Evolutionary conservation across 495 filamentous ascomycete species (phyloP).

Genomic region (Pseudoneurospora amorphoporcata): DNA sequence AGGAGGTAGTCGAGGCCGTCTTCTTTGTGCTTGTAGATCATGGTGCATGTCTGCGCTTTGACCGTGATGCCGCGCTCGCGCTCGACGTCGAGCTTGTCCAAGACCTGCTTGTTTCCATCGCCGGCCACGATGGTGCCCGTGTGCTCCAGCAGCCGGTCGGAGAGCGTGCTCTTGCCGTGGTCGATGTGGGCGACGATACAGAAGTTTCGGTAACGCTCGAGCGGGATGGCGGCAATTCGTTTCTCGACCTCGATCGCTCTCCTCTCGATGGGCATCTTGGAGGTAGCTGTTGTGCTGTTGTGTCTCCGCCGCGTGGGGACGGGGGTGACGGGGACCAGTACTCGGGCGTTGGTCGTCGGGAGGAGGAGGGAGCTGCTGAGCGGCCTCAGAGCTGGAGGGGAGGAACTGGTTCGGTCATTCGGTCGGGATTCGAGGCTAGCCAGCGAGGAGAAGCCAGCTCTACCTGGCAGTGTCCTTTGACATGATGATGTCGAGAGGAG

Average conservation of each 20-base stretch:
- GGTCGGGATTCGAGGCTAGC: background rate
- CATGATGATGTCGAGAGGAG: background rate
- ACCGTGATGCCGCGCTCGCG: conserved; percentile 94
- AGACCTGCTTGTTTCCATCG: conserved; percentile 84
- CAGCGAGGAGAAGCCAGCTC: background rate
- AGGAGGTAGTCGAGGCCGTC: conserved; percentile 81
- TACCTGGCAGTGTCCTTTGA: background rate
- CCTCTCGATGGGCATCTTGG: conserved; percentile 6
- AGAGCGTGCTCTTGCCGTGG: conserved; percentile 94
- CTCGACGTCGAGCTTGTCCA: conserved; percentile 96
- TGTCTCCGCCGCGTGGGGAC: background rate
- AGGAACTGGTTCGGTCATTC: background rate
- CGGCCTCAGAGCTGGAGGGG: background rate
- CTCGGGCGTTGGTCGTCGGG: background rate
- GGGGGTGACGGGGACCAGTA: background rate
- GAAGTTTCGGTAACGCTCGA: conserved; percentile 90
- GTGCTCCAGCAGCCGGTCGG: conserved; percentile 82
- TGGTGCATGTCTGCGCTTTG: conserved; percentile 96
- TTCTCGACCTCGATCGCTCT: conserved; percentile 51
- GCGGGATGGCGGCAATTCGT: conserved; percentile 77
- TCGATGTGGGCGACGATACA: conserved; percentile 99
- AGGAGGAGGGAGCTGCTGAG: background rate
- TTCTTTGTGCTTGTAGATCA: conserved; percentile 70
- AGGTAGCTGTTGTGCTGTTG: background rate
- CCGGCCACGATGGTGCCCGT: conserved; percentile 79